Base-by-base conservation (phyloP, 306 rosid genomes). In the Cicer cuneatum region DNA sequence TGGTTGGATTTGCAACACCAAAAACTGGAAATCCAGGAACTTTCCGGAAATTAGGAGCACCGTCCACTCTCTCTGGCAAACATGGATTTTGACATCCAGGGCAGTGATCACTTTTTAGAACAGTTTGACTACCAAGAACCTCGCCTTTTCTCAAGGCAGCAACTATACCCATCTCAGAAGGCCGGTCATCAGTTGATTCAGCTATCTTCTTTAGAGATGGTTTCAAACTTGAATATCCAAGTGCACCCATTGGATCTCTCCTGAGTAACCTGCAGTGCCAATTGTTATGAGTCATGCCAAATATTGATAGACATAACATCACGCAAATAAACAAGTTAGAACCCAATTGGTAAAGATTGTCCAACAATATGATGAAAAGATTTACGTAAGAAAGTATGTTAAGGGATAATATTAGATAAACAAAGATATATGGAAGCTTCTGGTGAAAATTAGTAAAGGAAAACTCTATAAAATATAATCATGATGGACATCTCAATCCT, bases 201-300 rank as follows among this genome's bases (percentile, higher is more conserved):
- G 86, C 85, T 60, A 86, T 85, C 85, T 86, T 92, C 89, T 63
- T 83, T 61, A 85, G 84, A 74, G 93, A 82, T 76, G 91, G 96
- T 78, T 86, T 83, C 74, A 64, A 80, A 84, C 83, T 79, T 59
- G 93, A 87, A 88, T 90, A 87, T 78, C 96, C 98, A 81, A 92
- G 96, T 38, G 98, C 98, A 80, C 98, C 96, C 98, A 88, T 92
- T 77, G 96, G 96, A 86, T 92, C 83, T 87, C 98, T 90, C 84
- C 98, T 85, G 45, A 92, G 87, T 71, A 90, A 81, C 86, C 98
- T 92, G 81, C 81, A 69, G 75, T 70, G 69, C 75, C 18, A 21
- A 42, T 66, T 43, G 39, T 43, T 13, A 13, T 10, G 40, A 43
- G 53, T 66, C 39, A 42, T 66, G 54, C 12, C 71, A 66, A 66